Percentiles rank a stretch among this genome's conserved stretches.
Evolutionary conservation across 345 rosid species (phyloP).

Genomic region (Melastoma malabathricum): DNA sequence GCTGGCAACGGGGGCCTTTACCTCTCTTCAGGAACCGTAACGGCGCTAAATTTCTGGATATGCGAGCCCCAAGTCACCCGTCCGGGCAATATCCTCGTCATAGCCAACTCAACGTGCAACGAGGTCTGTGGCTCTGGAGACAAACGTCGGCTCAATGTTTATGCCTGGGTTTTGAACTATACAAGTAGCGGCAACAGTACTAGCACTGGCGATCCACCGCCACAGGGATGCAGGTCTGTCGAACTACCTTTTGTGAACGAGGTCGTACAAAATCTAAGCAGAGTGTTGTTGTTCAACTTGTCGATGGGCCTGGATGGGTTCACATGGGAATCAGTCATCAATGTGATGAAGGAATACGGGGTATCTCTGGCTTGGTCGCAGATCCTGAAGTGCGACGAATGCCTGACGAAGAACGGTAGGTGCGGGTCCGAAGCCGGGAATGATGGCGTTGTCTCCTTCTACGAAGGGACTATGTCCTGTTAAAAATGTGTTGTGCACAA

Average conservation of each 20-base stretch:
- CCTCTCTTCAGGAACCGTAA: too few species aligned
- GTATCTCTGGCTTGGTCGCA: conserved; percentile 16
- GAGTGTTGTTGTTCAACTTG: neutral
- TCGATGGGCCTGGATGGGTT: neutral
- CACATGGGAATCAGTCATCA: neutral
- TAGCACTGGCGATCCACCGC: neutral
- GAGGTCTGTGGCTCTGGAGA: too few species aligned
- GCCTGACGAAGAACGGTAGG: conserved; percentile 8
- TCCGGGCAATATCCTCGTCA: too few species aligned
- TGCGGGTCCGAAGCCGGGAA: conserved; percentile 14
- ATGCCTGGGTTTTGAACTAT: neutral
- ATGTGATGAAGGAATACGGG: conserved; percentile 10
- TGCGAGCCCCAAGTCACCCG: too few species aligned
- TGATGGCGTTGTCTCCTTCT: conserved; percentile 10
- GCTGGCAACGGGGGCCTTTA: too few species aligned
- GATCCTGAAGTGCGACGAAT: conserved; percentile 7
- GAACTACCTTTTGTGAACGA: conserved; percentile 9
- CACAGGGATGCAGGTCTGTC: conserved; percentile 9
- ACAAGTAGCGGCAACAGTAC: neutral
- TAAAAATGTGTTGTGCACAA: too few species aligned
- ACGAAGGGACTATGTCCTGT: conserved; percentile 8
- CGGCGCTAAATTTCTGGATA: too few species aligned
- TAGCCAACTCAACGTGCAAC: too few species aligned
- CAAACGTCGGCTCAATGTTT: conserved; percentile 9
- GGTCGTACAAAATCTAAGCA: neutral